These are phyloP conservation scores for Phytophthora fragariaefolia DNA, from an alignment of 352 stramenopile genomes.

Conservation along the genomic window DNA sequence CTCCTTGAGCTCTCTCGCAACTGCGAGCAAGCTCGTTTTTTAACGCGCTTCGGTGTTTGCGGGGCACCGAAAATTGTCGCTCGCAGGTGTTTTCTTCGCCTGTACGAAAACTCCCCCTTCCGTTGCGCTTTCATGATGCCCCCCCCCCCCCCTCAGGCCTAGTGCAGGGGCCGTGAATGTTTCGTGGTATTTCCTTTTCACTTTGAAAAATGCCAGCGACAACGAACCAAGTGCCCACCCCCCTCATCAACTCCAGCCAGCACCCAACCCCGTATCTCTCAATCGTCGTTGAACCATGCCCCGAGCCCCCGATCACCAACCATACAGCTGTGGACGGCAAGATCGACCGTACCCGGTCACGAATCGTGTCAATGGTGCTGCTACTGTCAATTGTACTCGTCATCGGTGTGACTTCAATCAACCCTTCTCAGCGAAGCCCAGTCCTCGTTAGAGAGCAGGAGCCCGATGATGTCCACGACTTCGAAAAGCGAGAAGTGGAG, in stretches of 20 bases:
- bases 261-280: constrained; percentile 13
- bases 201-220: constrained; percentile 23
- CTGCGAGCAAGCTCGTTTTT: not conserved
- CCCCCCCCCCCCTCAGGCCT: not conserved
- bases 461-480: constrained; percentile 59
- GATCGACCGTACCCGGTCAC: not conserved
- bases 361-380: not conserved
- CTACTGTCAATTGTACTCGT: not conserved
- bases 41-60: constrained; percentile 1
- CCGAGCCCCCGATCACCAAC: constrained; percentile 5
- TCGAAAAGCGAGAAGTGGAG: constrained; percentile 82
- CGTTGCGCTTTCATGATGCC: constrained; percentile 12
- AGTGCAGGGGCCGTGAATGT: not conserved
- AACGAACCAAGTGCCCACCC: constrained; percentile 1
- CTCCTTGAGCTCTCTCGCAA: constrained; percentile 1
- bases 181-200: constrained; percentile 4
- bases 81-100: constrained; percentile 17
- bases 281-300: constrained; percentile 27
- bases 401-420: not conserved
- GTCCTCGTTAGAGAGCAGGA: constrained; percentile 42
- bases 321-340: not conserved
- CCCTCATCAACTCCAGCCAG: constrained; percentile 19
- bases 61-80: constrained; percentile 1
- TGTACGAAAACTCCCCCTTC: constrained; percentile 8
- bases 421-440: constrained; percentile 9